Base-by-base conservation (phyloP, 2,329 filamentous ascomycete species). In the Fusarium verrucosum region DNA sequence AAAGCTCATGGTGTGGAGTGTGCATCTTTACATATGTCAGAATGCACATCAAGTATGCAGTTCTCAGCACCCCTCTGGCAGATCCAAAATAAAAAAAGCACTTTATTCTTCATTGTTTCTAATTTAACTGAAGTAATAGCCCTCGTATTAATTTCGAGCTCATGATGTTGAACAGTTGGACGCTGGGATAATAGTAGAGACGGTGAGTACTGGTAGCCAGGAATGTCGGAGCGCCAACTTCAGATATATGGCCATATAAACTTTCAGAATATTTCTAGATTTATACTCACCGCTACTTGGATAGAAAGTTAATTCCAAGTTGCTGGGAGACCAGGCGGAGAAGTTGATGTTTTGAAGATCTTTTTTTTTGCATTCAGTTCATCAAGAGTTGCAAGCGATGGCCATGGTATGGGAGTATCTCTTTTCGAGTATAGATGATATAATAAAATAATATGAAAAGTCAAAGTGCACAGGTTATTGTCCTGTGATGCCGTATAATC, bases 201-300 rank as follows among this genome's bases (percentile, higher is more conserved):
- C 11, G 22, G 41, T 47, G 20, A 25, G 26, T n/a, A n/a, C n/a
- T n/a, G n/a, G n/a, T 23, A 30, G 30, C 19, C 26, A 45, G 62
- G 58, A 66, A 66, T 66, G 62, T 47, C 23, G 53, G 37, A 50
- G 36, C 26, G 22, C 62, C 47, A 63, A 59, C 50, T 47, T 45
- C 46, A 62, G 47, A 49, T 17, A 33, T 37, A 42, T 49, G 36
- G 23, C 36, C 33, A 58, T 41, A 47, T 66, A 54, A 50, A 47
- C 62, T 66, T 66, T 66, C 10, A 37, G 52, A 63, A 66, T 33
- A 17, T 63, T 63, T 58, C 62, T 47, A 63, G 52, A 66, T 36
- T 37, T 14, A 10, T 20, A 26, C 49, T 47, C 58, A 58, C 62
- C 47, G 63, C 57, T 50, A 30, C 47, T 47, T 44, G 36, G 10